Evolutionary conservation across 208 protist genomes (phyloP), one percentile per base, ranked within the genome.

Genomic region (Trypanosoma avium): DNA sequence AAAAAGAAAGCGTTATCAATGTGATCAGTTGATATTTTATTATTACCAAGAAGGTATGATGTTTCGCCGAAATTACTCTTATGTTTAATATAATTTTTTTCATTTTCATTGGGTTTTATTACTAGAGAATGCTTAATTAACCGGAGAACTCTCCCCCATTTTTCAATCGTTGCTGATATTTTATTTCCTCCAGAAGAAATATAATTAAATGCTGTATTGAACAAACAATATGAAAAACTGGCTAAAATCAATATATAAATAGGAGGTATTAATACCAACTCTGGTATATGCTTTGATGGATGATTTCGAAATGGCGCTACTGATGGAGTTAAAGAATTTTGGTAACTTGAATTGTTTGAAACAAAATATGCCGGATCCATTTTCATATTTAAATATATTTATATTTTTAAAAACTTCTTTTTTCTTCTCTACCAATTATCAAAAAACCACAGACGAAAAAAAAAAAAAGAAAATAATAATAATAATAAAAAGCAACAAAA

Each of bases 251-350:
- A 35, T 7, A 86, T 12, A 35, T 70, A 48, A 4, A 81, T 33
- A 1, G 82, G 71, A 0, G 82, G 73, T 43, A 89, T 78, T 40
- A 82, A 64, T 7, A 80, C 70, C 12, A 61, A 9, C 19, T 84
- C 48, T 26, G 29, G 32, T 0, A 70, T 22, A 19, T 24, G n/a
- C 17, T 21, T 47, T 1, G 33, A 7, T 33, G 29, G 21, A 21
- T 4, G 13, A 47, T 10, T 29, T 19, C 48, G 32, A 27, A 36
- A 17, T 13, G 48, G 8, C 8, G 13, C 8, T 13, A 57, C 33
- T 13, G 33, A 38, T 13, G 33, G 33, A 38, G 33, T 10, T 38
- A 38, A 38, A 13, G 33, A 5, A 13, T 13, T 38, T 38, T 38
- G 33, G 5, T 38, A 5, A 10, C 33, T 38, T 17, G 36, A 10